Conservation (phyloP, 2,329 filamentous ascomycete genomes). For the Mycogone perniciosa region DNA sequence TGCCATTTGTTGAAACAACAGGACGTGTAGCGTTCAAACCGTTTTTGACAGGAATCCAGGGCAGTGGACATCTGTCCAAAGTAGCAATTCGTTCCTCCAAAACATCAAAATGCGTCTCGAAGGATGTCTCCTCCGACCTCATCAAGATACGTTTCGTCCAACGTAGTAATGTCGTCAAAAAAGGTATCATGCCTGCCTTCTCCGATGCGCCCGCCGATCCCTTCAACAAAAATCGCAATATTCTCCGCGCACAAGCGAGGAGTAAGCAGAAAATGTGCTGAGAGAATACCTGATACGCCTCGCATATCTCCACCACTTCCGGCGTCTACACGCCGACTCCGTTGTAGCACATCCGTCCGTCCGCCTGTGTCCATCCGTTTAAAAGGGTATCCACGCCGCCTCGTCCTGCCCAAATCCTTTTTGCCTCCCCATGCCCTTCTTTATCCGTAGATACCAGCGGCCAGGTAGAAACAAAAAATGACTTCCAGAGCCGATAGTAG, state of each 20-base stretch:
- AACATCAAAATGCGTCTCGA: not conserved
- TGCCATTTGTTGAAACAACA: not conserved
- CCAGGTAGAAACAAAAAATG: conserved; percentile 24
- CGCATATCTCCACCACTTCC: conserved; percentile 10
- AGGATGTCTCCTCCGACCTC: conserved; percentile 22
- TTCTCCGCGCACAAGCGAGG: conserved; percentile 13
- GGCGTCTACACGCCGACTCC: conserved; percentile 9
- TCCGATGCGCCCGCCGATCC: conserved; percentile 19
- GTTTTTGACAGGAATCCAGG: conserved; percentile 5
- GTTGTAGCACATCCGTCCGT: conserved; percentile 2
- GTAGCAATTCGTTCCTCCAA: not conserved
- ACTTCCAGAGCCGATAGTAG: conserved; percentile 23
- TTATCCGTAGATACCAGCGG: conserved; percentile 25
- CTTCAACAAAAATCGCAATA: conserved; percentile 22
- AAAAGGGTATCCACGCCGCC: conserved; percentile 2
- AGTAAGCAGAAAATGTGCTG: conserved; percentile 14
- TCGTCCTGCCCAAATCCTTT: not conserved
- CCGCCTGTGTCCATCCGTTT: not conserved
- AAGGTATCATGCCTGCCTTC: conserved; percentile 26
- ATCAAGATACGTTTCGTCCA: conserved; percentile 26
- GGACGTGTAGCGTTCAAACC: conserved; percentile 6
- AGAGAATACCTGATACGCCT: conserved; percentile 18
- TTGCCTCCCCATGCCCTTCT: conserved; percentile 12
- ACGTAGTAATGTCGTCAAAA: conserved; percentile 29
- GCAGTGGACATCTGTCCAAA: conserved; percentile 6